Base-by-base conservation (phyloP, 1,139 yeast genomes). In the Pneumocystis sp. region DNA sequence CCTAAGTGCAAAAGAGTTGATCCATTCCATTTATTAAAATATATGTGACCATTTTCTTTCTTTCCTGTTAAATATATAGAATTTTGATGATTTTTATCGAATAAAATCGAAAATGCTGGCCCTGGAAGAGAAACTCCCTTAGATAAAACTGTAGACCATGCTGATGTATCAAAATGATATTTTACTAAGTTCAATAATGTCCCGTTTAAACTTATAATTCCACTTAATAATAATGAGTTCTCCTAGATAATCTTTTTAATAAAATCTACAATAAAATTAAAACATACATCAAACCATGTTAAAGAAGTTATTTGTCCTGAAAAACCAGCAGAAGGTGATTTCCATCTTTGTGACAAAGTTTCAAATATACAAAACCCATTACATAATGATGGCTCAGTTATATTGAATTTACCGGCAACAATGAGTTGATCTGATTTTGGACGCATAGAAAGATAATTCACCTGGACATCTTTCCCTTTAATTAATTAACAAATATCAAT, bases 391-490 rank as follows among this genome's bases (percentile, higher is more conserved):
- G 84, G 78, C 0, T 87, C 85, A 2, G 87, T 86, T 50, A 78
- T 74, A 40, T 80, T 80, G 71, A 89, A 89, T 62, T 83, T 79
- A 29, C 98, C 98, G 63, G 89, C 96, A 12, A 89, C 87, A 57
- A 89, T 78, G 25, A 90, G 74, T 34, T 81, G 78, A 34, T 79
- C 73, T 8, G 79, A 79, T 40, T 77, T 76, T 45, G 83, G 85
- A 68, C 82, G 80, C 66, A 80, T 78, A 1, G 81, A 83, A 67
- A 88, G 75, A 1, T 86, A 75, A 66, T 81, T 82, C 8, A 88
- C 82, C 59, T 73, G 70, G 2, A 82, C 77, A 17, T 74, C 67
- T 60, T 69, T 70, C 3, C 74, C 75, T 12, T 50, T 50, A 50
- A 25, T 25, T 25, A 50, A 50, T 50, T 50, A 50, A 25, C 25